Percentiles rank a stretch among this genome's conserved stretches.
Conservation (phyloP, 2,329 filamentous ascomycete genomes). For the Thielaviopsis musarum region DNA sequence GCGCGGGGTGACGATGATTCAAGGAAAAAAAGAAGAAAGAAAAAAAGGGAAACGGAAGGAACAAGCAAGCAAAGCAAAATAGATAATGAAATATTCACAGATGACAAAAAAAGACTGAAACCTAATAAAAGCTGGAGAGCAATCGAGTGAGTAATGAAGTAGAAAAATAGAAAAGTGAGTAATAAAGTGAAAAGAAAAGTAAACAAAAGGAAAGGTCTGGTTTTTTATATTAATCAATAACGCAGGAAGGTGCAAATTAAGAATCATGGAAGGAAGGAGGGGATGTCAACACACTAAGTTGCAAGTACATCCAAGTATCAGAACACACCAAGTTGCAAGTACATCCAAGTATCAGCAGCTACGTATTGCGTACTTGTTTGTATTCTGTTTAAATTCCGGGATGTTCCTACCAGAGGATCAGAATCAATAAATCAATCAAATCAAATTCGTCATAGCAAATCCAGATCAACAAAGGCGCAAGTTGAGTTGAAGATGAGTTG, state of each 20-base stretch:
- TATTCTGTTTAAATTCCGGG: no score
- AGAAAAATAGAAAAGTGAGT: constrained; percentile 1
- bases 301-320: background rate
- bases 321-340: background rate
- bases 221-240: background rate
- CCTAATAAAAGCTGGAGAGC: background rate
- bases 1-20: background rate
- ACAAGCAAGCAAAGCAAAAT: background rate
- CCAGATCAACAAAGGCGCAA: background rate
- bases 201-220: background rate
- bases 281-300: background rate
- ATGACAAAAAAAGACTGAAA: background rate
- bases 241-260: background rate
- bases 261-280: background rate
- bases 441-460: background rate
- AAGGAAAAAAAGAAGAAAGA: background rate
- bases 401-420: background rate
- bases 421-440: background rate
- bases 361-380: background rate
- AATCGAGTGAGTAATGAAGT: background rate
- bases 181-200: constrained; percentile 7
- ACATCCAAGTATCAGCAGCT: background rate
- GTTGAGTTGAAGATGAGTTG: background rate
- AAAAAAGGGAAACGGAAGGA: background rate
- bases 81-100: background rate